Percentiles rank a stretch among this genome's conserved stretches.
Conservation (phyloP, 208 protist genomes). For the Leishmania aethiopica region DNA sequence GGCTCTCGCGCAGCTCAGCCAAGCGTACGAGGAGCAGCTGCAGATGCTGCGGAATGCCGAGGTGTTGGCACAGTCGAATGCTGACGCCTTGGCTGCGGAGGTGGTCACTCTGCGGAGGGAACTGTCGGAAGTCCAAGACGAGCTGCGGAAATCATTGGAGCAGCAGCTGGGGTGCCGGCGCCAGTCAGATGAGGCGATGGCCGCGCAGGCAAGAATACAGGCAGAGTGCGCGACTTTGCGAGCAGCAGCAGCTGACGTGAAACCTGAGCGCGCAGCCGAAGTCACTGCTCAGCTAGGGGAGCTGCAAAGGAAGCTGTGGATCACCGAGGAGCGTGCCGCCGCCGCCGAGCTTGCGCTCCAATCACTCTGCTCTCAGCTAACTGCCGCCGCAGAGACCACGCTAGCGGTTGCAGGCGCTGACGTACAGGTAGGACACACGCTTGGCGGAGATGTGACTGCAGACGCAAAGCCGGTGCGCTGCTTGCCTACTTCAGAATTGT, state of each 20-base stretch:
- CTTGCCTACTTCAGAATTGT: not conserved
- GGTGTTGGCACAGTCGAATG: not conserved
- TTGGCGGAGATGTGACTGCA: not conserved
- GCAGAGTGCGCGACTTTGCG: not conserved
- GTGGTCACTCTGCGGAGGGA: not conserved
- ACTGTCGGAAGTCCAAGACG: constrained; percentile 10
- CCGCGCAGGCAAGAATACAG: not conserved
- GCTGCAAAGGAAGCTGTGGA: constrained; percentile 11
- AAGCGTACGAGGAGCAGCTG: constrained; percentile 7
- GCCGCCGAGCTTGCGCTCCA: constrained; percentile 26
- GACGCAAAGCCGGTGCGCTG: not conserved
- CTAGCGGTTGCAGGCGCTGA: not conserved
- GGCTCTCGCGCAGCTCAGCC: not conserved
- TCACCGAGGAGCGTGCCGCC: constrained; percentile 17
- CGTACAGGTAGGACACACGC: not conserved
- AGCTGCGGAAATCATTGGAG: constrained; percentile 15
- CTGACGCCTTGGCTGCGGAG: not conserved
- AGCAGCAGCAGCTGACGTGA: not conserved
- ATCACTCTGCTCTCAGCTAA: constrained; percentile 17
- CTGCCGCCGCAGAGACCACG: not conserved
- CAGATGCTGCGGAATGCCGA: constrained; percentile 5
- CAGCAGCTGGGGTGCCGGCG: constrained; percentile 2
- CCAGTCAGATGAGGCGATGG: not conserved
- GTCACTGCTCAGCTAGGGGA: not conserved
- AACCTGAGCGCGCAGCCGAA: not conserved